Percentiles rank a stretch among this genome's conserved stretches.
These are phyloP conservation scores for Penicillium capsulatum DNA, from an alignment of 2,329 filamentous ascomycete genomes.

Conservation along the genomic window DNA sequence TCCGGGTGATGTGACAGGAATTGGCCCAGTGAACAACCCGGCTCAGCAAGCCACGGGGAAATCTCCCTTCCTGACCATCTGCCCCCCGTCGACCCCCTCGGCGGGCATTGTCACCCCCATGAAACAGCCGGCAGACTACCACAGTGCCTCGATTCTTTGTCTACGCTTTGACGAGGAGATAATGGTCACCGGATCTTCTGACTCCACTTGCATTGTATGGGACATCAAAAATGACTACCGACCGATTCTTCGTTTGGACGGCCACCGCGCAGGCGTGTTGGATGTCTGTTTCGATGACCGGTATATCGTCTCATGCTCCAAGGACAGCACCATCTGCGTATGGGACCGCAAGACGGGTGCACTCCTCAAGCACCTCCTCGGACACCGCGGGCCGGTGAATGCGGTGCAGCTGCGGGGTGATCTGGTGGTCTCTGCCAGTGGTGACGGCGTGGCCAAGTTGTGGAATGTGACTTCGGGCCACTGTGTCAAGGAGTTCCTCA, in stretches of 20 bases:
- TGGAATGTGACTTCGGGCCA: conserved; percentile 91
- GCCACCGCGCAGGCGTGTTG: conserved; percentile 82
- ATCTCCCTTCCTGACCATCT: conserved; percentile 47
- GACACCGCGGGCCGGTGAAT: conserved; percentile 90
- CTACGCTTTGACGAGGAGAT: conserved; percentile 91
- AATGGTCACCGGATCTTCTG: conserved; percentile 90
- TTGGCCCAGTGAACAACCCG: conserved; percentile 47
- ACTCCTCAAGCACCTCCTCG: conserved; percentile 72
- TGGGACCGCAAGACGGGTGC: conserved; percentile 81
- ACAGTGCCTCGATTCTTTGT: conserved; percentile 90
- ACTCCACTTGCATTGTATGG: conserved; percentile 88
- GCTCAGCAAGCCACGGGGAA: conserved; percentile 39
- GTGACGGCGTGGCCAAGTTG: conserved; percentile 87
- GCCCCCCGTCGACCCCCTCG: conserved; percentile 49
- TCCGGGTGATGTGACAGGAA: conserved; percentile 46
- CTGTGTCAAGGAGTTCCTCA: conserved; percentile 83
- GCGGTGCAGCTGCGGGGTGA: conserved; percentile 93
- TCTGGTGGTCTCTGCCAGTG: conserved; percentile 86
- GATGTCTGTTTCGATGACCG: conserved; percentile 90
- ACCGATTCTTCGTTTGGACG: conserved; percentile 70
- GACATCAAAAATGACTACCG: conserved; percentile 73
- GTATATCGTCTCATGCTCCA: conserved; percentile 95
- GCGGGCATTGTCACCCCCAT: conserved; percentile 48
- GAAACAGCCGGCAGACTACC: conserved; percentile 54
- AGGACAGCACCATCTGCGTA: conserved; percentile 88